Evolutionary conservation across 1,284 basidiomycete species (phyloP), one percentile per base, ranked within the genome.

Genomic region (Fomitopsis palustris): DNA sequence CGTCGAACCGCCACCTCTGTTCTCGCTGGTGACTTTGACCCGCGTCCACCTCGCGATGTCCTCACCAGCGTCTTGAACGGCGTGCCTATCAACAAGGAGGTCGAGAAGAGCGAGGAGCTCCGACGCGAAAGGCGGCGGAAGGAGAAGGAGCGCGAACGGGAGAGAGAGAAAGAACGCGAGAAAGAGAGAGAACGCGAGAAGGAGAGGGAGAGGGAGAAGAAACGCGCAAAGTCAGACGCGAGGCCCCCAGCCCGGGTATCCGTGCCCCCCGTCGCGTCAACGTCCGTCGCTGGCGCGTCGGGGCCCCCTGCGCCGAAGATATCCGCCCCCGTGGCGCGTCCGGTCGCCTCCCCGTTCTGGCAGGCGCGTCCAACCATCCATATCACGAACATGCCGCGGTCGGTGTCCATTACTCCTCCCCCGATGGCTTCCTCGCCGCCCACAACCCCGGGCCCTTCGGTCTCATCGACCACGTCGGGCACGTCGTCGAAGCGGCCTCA

Each of bases 61-160:
- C 78, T 92, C 64, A 92, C 89, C 14, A 88, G 86, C 72, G 70
- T 91, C 49, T 75, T 91, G 66, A 91, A 92, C 69, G 87, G 88
- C 57, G 85, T 91, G 42, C 80, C 79, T 0, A 81, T 82, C 7
- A 86, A 89, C 69, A 81, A 81, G 61, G 78, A 73, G 31, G 79
- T 85, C 38, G 87, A 88, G 72, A 80, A 79, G 61, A 81, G 82
- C 51, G 84, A 85, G 61, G 79, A 82, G 69, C 67, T 74, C 54
- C 75, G 78, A 59, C 80, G 74, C 69, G 78, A 78, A 57, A 76
- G 73, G 58, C 78, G 80, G 35, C 53, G 62, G 39, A 53, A 79
- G 61, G 75, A 72, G 37, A 77, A 83, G 54, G 84, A 85, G 71
- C 80, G 78, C 57, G 81, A 83, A 43, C 82, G 83, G 61, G 78